Conservation (phyloP, 305 asterid species). For the Salvia sclarea region DNA sequence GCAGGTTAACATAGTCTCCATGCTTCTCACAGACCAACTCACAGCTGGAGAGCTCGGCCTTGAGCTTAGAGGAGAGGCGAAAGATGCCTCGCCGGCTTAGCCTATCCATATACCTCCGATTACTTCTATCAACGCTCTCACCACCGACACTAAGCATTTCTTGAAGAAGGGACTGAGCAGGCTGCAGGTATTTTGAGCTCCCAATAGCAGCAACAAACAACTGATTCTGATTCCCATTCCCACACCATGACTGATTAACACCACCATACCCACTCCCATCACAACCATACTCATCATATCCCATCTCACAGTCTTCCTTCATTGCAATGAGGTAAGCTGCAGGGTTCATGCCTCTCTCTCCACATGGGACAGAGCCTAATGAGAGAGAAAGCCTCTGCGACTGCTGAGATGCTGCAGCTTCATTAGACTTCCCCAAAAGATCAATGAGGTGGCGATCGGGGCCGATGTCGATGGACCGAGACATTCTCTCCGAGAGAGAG, state of each 20-base stretch:
- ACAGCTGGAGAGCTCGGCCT: slow-evolving; percentile 48
- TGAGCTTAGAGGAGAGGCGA: slow-evolving; percentile 55
- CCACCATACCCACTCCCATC: slow-evolving; percentile 34
- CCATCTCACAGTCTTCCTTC: slow-evolving; percentile 29
- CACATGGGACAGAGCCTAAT: slow-evolving; percentile 50
- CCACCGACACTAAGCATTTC: slow-evolving; percentile 70
- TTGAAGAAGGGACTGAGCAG: slow-evolving; percentile 68
- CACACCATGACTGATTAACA: neutral
- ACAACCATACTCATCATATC: slow-evolving; percentile 25
- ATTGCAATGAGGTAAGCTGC: slow-evolving; percentile 25
- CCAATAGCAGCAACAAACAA: slow-evolving; percentile 42
- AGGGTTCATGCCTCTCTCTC: slow-evolving; percentile 37
- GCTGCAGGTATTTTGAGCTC: slow-evolving; percentile 66
- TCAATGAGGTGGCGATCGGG: slow-evolving; percentile 65
- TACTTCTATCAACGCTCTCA: slow-evolving; percentile 44
- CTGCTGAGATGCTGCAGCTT: too few species aligned
- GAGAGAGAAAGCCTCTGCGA: slow-evolving; percentile 78
- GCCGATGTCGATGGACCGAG: slow-evolving; percentile 42
- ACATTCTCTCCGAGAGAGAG: slow-evolving; percentile 44
- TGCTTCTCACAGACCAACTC: slow-evolving; percentile 50
- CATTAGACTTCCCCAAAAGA: slow-evolving; percentile 65
- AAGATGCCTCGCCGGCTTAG: slow-evolving; percentile 49
- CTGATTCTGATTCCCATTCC: slow-evolving; percentile 27
- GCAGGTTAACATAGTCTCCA: slow-evolving; percentile 46
- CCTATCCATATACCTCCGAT: slow-evolving; percentile 46